Percentiles rank a stretch among this genome's conserved stretches.
phyloP scores from a whole-genome alignment of 768 basidiomycete species.

The Hypsizygus marmoreus region DNA sequence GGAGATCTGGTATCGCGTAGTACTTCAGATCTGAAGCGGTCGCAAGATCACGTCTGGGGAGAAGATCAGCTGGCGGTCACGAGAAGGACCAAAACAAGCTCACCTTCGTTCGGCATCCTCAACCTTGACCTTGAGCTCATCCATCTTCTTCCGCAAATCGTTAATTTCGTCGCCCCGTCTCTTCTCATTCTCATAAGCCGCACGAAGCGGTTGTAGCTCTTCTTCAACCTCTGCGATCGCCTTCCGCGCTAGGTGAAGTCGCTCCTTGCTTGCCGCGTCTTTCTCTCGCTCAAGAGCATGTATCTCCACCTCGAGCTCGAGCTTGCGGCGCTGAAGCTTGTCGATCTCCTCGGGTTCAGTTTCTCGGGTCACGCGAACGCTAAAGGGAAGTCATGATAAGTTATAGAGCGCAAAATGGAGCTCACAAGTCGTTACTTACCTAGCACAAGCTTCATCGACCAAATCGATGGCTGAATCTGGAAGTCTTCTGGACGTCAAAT shows the following conservation, averaged over 20 bases:
- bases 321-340: conserved; percentile 81
- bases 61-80: conserved; percentile 15
- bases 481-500: conserved; percentile 77
- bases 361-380: conserved; percentile 89
- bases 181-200: conserved; percentile 88
- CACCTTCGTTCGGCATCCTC: conserved; percentile 91
- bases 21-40: conserved; percentile 88
- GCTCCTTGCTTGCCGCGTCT: conserved; percentile 84
- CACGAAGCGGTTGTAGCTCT: conserved; percentile 76
- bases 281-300: conserved; percentile 94
- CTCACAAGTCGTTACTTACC: conserved; percentile 42
- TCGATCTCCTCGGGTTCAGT: conserved; percentile 94
- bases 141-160: conserved; percentile 74
- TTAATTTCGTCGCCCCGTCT: conserved; percentile 79
- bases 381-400: conserved; percentile 25
- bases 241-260: conserved; percentile 72
- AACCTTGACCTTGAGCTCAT: conserved; percentile 88
- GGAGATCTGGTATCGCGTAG: conserved; percentile 89
- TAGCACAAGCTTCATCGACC: conserved; percentile 90
- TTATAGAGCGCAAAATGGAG: neutral
- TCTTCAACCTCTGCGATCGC: conserved; percentile 84
- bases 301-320: conserved; percentile 93
- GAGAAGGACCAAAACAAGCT: conserved; percentile 20
- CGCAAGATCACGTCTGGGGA: conserved; percentile 61
- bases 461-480: conserved; percentile 91